These are phyloP conservation scores for Tylopilus rubrobrunneus DNA, from an alignment of 768 basidiomycete species.

Conservation along the genomic window DNA sequence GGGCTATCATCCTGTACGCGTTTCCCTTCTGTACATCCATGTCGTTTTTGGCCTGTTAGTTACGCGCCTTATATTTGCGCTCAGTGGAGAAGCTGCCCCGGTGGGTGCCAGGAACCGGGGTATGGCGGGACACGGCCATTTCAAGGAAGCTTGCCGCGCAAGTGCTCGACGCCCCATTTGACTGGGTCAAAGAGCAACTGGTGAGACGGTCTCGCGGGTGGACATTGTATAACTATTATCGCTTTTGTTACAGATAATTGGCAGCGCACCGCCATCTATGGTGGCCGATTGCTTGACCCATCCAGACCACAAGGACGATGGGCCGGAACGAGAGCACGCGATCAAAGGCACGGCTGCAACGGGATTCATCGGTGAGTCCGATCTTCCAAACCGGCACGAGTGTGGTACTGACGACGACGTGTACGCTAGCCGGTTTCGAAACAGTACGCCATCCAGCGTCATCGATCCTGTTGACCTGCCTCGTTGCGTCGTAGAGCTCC, in stretches of 20 bases:
- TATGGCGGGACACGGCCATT: slow-evolving; percentile 13
- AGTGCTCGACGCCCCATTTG: too few relatives aligned
- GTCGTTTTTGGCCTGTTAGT: neutral
- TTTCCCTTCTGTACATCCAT: slow-evolving; percentile 22
- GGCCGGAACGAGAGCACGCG: slow-evolving; percentile 15
- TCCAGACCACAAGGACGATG: slow-evolving; percentile 16
- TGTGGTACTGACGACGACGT: too few relatives aligned
- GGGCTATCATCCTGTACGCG: slow-evolving; percentile 5
- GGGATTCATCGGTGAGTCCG: too few relatives aligned
- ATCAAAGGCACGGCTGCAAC: slow-evolving; percentile 24
- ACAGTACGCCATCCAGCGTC: too few relatives aligned
- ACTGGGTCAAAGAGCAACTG: too few relatives aligned
- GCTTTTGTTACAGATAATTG: slow-evolving; percentile 4
- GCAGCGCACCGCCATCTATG: slow-evolving; percentile 21
- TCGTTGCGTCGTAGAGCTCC: too few relatives aligned
- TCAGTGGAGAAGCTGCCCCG: slow-evolving; percentile 21
- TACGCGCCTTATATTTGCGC: neutral
- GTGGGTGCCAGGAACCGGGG: slow-evolving; percentile 23
- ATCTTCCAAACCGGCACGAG: too few relatives aligned
- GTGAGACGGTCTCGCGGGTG: too few relatives aligned
- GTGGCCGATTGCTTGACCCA: slow-evolving; percentile 23
- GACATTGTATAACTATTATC: neutral
- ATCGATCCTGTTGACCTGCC: too few relatives aligned
- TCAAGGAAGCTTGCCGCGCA: too few relatives aligned
- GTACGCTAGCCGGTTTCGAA: too few relatives aligned